Evolutionary conservation across 441 rosid genomes (phyloP), one percentile per base, ranked within the genome.

Genomic region (Mallotus japonicus): DNA sequence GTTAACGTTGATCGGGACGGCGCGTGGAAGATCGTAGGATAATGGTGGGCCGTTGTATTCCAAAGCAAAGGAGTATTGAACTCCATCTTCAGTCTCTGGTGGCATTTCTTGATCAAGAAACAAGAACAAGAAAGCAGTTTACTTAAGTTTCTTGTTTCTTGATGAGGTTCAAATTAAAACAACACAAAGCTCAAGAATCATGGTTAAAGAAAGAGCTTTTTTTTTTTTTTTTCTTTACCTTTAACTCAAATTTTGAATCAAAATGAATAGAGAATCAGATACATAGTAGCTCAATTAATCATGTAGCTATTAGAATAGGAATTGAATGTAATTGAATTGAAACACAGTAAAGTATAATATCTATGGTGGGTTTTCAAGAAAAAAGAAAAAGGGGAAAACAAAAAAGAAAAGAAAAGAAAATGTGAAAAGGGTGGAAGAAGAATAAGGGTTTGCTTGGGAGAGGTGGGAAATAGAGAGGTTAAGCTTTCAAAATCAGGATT

Each of bases 11-110:
- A 95, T 89, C 2, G 98, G 99, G 71, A 91, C 82, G 8, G 96
- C 98, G 49, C 91, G 92, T n/a, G 99, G 99, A 37, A 95, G 83
- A 73, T 90, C 88, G 83, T 84, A 88, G 47, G 85, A 60, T 68
- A 95, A 68, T 44, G 98, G 99, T 3, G 98, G 99, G 28, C 99
- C 99, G 28, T 80, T 76, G 74, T 95, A 95, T 65, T 92, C 99
- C 67, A 88, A 77, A 1, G 98, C 98, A 34, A 92, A 92, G 5
- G 97, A 86, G 82, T 85, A 91, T 62, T 83, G 87, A 24, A 61
- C 83, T 65, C 77, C 88, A 60, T 84, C 91, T 65, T 83, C 89
- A 2, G 68, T 75, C 62, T n/a, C 78, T 65, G 69, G 62, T 57
- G 73, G 70, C 83, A 73, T 76, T 49, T 11, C 63, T 53, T 8